Conservation (phyloP, 2,329 filamentous ascomycete genomes). For the Fusarium sororula region DNA sequence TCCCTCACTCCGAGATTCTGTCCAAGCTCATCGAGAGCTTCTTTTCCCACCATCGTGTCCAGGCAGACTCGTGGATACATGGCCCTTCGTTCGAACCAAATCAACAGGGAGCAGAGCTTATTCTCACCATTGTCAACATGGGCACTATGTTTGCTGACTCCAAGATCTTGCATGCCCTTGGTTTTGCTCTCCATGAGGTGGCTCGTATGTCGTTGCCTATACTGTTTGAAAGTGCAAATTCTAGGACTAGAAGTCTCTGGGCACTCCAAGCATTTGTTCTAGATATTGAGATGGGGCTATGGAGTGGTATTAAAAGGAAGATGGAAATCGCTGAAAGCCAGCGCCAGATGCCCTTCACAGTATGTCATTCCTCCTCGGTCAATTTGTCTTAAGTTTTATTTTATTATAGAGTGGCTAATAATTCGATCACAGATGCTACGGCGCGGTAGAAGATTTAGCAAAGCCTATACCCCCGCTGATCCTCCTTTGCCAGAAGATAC, state of each 20-base stretch:
- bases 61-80: background rate
- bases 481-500: background rate
- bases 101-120: background rate
- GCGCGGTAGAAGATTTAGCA: background rate
- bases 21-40: background rate
- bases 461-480: background rate
- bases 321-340: background rate
- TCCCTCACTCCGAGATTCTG: background rate
- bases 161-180: background rate
- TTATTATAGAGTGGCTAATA: rapidly evolving
- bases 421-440: background rate
- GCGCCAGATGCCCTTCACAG: background rate
- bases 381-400: rapidly evolving
- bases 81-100: background rate
- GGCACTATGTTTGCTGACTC: background rate
- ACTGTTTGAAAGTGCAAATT: background rate
- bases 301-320: background rate
- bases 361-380: background rate
- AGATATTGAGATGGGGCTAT: background rate
- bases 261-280: background rate
- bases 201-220: background rate
- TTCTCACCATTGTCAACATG: background rate
- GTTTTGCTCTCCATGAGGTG: background rate
- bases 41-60: background rate
- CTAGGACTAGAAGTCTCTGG: background rate